phyloP scores from a whole-genome alignment of 257 asterid genomes.

The Scutellaria baicalensis region DNA sequence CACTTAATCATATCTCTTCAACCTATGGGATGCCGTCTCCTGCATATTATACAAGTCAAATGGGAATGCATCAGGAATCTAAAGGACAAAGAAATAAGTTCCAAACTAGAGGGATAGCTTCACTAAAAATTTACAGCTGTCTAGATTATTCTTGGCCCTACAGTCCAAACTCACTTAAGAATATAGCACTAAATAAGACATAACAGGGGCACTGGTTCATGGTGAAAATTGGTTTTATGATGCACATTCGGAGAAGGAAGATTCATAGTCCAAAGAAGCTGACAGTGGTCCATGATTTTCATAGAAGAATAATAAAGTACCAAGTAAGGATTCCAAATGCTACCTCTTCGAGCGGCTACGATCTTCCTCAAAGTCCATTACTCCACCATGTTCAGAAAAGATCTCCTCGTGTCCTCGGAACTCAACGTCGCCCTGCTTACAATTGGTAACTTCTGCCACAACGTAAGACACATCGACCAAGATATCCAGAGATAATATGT shows the following conservation, averaged over 20 bases:
- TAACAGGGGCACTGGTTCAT: not conserved
- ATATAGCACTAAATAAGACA: not conserved
- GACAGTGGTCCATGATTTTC: not conserved
- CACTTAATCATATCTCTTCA: constrained; percentile 28
- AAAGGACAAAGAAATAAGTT: not conserved
- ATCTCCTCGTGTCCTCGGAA: constrained; percentile 85
- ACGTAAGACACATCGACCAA: constrained; percentile 81
- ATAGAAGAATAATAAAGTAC: constrained; percentile 10
- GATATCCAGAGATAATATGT: constrained; percentile 34
- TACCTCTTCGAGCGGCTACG: constrained; percentile 92
- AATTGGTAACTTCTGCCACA: constrained; percentile 96
- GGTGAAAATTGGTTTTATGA: not conserved
- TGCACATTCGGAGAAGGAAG: not conserved
- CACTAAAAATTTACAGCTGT: not conserved
- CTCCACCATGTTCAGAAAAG: constrained; percentile 89
- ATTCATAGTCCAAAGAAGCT: not conserved
- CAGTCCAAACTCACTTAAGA: not conserved
- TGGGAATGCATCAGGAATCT: constrained; percentile 3
- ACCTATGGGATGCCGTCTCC: constrained; percentile 88
- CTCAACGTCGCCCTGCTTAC: constrained; percentile 83
- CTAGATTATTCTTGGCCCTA: not conserved
- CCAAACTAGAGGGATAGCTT: not conserved
- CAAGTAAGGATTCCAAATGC: not conserved
- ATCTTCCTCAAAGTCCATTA: constrained; percentile 94
- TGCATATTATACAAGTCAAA: constrained; percentile 26